Base-by-base conservation (phyloP, 108 stramenopile genomes). In the Seminavis robusta region DNA sequence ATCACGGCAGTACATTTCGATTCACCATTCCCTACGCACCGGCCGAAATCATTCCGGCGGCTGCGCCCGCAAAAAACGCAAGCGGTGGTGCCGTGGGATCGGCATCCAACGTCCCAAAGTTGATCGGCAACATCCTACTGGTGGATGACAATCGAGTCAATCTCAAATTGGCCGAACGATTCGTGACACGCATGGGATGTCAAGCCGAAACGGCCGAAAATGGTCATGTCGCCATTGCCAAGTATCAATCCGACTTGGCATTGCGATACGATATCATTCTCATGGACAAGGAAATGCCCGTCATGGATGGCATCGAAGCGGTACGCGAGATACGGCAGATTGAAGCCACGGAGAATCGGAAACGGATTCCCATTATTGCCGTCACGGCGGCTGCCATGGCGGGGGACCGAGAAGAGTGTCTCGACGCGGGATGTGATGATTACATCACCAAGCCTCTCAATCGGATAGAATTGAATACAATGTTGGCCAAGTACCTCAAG, bases 101-200 rank as follows among this genome's bases (percentile, higher is more conserved):
- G n/a, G n/a, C n/a, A n/a, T n/a, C n/a, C n/a, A n/a, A n/a, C n/a
- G n/a, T n/a, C n/a, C n/a, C n/a, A n/a, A n/a, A n/a, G n/a, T n/a
- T n/a, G n/a, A n/a, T n/a, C n/a, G n/a, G n/a, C n/a, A n/a, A 23
- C 29, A 46, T 72, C 51, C 45, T 45, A 32, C 4, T 74, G 26
- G 65, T 64, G 1, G 73, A 74, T 34, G 73, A 74, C 33, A 54
- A 68, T 16, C n/a, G 13, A 10, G 67, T 74, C 1, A 65, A 64
- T 40, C 61, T 37, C 17, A 36, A 45, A 37, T 25, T 74, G 6
- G 65, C 56, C 6, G 26, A 52, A 1, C 47, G 58, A 11, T 52
- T 66, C 55, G 32, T 74, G 3, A 24, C 47, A n/a, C 56, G 32
- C 26, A 32, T 50, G 19, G 63, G 63, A 1, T 74, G 45, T 48